A percentile compares a stretch with the other conserved stretches of the same genome.
Evolutionary conservation across 1,284 basidiomycete species (phyloP).

Genomic region (Gomphus bonarii): DNA sequence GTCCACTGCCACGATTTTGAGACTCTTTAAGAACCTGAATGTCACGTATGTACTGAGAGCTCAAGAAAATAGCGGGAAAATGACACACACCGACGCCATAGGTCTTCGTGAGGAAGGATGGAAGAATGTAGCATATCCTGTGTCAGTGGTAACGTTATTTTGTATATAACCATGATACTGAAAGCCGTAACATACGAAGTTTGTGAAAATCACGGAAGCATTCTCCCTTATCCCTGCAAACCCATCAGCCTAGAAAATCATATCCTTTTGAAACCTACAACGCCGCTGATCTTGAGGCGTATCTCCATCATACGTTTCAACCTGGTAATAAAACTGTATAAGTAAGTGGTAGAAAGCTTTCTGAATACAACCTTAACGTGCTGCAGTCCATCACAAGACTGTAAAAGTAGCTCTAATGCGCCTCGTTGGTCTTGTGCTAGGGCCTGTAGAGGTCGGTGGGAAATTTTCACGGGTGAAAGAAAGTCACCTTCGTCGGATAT

Average conservation of each 20-base stretch:
- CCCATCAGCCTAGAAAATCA: background rate
- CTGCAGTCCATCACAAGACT: constrained; percentile 49
- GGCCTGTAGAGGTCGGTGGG: constrained; percentile 37
- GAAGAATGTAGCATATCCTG: constrained; percentile 85
- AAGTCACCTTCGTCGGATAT: constrained; percentile 75
- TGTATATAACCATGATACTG: too few relatives aligned
- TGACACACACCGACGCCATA: constrained; percentile 58
- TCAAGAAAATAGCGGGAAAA: background rate
- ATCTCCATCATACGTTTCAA: constrained; percentile 85
- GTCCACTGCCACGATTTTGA: constrained; percentile 78
- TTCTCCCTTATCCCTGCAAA: constrained; percentile 48
- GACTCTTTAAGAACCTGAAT: constrained; percentile 56
- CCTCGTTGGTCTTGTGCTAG: constrained; percentile 82
- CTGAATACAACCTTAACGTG: constrained; percentile 40
- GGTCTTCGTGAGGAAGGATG: constrained; percentile 76
- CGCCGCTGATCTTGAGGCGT: constrained; percentile 59
- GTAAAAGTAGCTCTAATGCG: constrained; percentile 59
- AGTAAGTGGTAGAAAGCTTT: background rate
- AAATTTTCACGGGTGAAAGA: background rate
- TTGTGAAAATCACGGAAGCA: constrained; percentile 66
- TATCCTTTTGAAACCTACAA: constrained; percentile 26
- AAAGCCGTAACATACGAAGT: constrained; percentile 43
- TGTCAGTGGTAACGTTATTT: background rate
- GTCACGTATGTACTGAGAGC: background rate
- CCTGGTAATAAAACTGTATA: constrained; percentile 21